Conservation (phyloP, 176 grass and related monocot genomes). For the Calamus simplicifolius region DNA sequence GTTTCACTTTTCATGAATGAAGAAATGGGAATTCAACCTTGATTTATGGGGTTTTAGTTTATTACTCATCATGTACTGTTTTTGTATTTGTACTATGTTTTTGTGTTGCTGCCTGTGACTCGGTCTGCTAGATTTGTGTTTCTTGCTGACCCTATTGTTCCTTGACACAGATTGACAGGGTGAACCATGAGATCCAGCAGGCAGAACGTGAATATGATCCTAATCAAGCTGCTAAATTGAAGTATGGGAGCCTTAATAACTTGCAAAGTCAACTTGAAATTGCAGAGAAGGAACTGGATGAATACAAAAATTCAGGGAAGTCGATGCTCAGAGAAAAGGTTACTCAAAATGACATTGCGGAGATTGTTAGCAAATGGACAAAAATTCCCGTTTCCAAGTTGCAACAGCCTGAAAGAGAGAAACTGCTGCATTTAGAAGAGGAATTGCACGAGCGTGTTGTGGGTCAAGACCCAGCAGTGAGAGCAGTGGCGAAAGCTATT, state of each 20-base stretch:
- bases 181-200: constrained; percentile 97
- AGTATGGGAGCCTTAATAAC: constrained; percentile 94
- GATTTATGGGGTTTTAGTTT: too few species aligned
- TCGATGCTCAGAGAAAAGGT: constrained; percentile 99
- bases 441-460: constrained; percentile 93
- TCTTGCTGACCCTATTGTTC: constrained; percentile 16
- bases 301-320: constrained; percentile 95
- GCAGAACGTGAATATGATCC: constrained; percentile 97
- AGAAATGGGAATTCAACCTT: too few species aligned
- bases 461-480: constrained; percentile 91
- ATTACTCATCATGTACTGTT: too few species aligned
- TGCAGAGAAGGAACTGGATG: constrained; percentile 77
- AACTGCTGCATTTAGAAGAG: constrained; percentile 82
- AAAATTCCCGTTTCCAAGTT: constrained; percentile 94
- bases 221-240: constrained; percentile 88
- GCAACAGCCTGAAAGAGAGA: constrained; percentile 92
- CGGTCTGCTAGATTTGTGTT: not conserved
- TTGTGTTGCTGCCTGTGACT: too few species aligned
- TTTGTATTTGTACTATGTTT: not conserved
- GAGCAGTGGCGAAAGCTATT: constrained; percentile 88
- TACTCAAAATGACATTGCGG: constrained; percentile 88
- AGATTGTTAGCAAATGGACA: constrained; percentile 95
- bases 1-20: too few species aligned
- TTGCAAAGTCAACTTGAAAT: constrained; percentile 75
- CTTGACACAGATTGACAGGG: constrained; percentile 83